These are phyloP conservation scores for Blastobotrys illinoisensis DNA, from an alignment of 1,139 yeast genomes.

Conservation along the genomic window DNA sequence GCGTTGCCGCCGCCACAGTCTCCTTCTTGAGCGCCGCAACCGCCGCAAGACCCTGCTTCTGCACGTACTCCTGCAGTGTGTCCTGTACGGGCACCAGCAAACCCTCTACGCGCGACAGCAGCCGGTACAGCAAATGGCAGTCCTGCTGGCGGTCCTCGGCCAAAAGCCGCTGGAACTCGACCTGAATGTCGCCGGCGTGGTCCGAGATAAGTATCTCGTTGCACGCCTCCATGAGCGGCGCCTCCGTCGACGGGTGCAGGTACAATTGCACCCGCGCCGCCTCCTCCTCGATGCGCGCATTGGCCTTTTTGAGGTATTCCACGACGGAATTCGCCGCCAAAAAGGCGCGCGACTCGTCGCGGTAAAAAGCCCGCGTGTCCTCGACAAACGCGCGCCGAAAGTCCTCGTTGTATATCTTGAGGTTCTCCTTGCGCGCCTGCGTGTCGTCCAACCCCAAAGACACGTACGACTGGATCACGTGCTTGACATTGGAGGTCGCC, in stretches of 20 bases:
- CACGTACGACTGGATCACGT: conserved; percentile 78
- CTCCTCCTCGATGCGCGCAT: conserved; percentile 76
- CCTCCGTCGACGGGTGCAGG: conserved; percentile 82
- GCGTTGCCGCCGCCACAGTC: conserved; percentile 27
- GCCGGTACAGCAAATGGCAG: conserved; percentile 69
- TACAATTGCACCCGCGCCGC: conserved; percentile 69
- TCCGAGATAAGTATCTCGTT: conserved; percentile 71
- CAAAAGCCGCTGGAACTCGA: conserved; percentile 66
- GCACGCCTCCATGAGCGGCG: conserved; percentile 66
- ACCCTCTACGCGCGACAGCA: conserved; percentile 61
- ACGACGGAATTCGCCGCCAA: conserved; percentile 74
- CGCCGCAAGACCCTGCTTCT: conserved; percentile 64
- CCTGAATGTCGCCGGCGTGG: conserved; percentile 72
- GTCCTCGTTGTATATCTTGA: conserved; percentile 71
- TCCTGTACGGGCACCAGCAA: conserved; percentile 75
- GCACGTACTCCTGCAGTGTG: conserved; percentile 68
- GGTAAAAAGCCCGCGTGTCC: conserved; percentile 69
- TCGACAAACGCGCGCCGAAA: conserved; percentile 75
- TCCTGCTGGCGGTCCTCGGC: conserved; percentile 74
- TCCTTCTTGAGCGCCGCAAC: conserved; percentile 60
- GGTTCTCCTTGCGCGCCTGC: conserved; percentile 67
- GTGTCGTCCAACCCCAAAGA: conserved; percentile 49
- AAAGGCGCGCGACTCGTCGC: conserved; percentile 61
- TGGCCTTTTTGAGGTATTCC: conserved; percentile 86
- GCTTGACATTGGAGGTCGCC: conserved; percentile 60